A percentile compares a stretch with the other conserved stretches of the same genome.
Evolutionary conservation across 2,329 filamentous ascomycete genomes (phyloP).

Genomic region (Pseudogymnoascus sp.): DNA sequence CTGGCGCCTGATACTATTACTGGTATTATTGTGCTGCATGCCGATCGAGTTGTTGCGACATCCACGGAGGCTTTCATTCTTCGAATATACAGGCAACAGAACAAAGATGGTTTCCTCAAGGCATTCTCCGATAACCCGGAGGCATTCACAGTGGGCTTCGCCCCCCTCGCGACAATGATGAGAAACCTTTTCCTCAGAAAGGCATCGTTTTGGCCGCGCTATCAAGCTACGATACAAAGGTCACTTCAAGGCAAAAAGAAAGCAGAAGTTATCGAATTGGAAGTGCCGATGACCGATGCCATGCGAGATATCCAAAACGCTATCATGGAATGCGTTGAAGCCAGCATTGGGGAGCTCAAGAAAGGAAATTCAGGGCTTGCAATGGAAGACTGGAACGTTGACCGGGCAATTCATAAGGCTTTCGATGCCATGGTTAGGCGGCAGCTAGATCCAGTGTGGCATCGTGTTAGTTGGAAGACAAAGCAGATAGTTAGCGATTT

Average conservation of each 20-base stretch:
- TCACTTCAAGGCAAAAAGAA: conserved; percentile 86
- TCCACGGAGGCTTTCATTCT: conserved; percentile 92
- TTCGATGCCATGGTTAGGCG: conserved; percentile 84
- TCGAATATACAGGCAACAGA: conserved; percentile 86
- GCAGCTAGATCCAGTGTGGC: conserved; percentile 94
- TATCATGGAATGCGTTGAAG: conserved; percentile 90
- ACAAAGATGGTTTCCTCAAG: conserved; percentile 88
- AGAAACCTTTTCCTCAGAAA: conserved; percentile 85
- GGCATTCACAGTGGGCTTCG: conserved; percentile 79
- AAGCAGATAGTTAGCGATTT: conserved; percentile 90
- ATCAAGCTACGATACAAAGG: conserved; percentile 82
- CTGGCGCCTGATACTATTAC: conserved; percentile 79
- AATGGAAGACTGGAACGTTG: conserved; percentile 94
- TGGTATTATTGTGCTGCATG: conserved; percentile 78
- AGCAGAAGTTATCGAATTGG: conserved; percentile 93
- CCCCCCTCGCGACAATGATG: conserved; percentile 83
- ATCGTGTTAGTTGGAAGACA: conserved; percentile 89
- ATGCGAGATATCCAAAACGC: conserved; percentile 94
- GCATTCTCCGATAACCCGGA: conserved; percentile 93
- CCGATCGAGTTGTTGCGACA: conserved; percentile 77
- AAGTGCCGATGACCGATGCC: conserved; percentile 88
- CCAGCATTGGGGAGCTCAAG: conserved; percentile 86
- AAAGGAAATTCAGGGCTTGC: conserved; percentile 85
- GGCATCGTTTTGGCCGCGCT: conserved; percentile 83
- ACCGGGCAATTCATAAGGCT: conserved; percentile 83